Conservation (phyloP, 2,329 filamentous ascomycete genomes). For the Apiospora hydei region DNA sequence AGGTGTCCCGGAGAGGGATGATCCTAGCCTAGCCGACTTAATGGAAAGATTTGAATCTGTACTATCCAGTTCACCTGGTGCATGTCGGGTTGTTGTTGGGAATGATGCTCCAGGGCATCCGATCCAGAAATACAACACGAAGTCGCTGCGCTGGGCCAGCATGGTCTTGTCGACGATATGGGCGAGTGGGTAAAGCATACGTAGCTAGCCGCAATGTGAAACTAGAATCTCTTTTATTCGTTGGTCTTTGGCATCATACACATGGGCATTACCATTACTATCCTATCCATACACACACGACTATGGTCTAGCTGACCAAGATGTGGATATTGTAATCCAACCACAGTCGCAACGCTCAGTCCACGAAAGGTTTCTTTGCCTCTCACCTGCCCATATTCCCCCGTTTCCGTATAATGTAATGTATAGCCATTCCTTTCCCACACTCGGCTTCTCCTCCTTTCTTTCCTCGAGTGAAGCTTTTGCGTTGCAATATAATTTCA, state of each 20-base stretch:
- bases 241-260: constrained; percentile 31
- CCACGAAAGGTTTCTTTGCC: not conserved
- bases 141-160: not conserved
- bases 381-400: not conserved
- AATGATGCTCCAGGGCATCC: no score
- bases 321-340: constrained; percentile 27
- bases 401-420: not conserved
- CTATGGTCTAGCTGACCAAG: constrained; percentile 2
- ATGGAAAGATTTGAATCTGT: not conserved
- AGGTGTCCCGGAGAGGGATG: not conserved
- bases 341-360: not conserved
- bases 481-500: not conserved
- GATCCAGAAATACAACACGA: no score
- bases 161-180: not conserved
- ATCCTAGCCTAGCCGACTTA: not conserved
- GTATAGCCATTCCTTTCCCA: not conserved
- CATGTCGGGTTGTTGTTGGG: not conserved
- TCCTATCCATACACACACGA: constrained; percentile 31
- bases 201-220: not conserved
- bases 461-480: not conserved
- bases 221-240: constrained; percentile 11
- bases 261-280: constrained; percentile 34
- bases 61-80: not conserved
- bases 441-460: not conserved
- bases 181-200: not conserved